Base-by-base conservation (phyloP, 2,329 filamentous ascomycete genomes). In the Arthrobotrys sinensis region DNA sequence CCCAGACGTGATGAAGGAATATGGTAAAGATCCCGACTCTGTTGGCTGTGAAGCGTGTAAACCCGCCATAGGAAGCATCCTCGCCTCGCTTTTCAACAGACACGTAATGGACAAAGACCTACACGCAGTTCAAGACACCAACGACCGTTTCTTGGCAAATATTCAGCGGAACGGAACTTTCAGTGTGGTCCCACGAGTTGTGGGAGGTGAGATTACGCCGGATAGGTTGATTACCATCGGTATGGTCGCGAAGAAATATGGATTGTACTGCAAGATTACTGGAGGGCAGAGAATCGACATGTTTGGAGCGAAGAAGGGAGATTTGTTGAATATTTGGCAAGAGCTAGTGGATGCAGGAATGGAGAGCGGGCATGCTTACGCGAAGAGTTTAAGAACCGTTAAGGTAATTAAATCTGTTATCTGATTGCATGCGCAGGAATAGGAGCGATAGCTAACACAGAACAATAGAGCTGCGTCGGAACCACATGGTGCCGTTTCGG, bases 101-200 rank as follows among this genome's bases (percentile, higher is more conserved):
- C 93, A 96, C 82, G 87, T 97, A 80, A 90, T 97, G 87, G 90
- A 92, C 80, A 87, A 88, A 75, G 87, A 90, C 0, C 86, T 88
- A 2, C 89, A 93, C 82, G 92, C 92, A 21, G 87, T 97, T 0
- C 94, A 97, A 84, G 94, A 97, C 77, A 97, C 94, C 4, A 97
- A 97, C 83, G 94, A 97, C 84, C 88, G 91, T 52, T 97, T 92
- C 84, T 86, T 97, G 62, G 94, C 90, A 64, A 97, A 97, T 83
- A 96, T 97, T 69, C 94, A 97, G 84, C 89, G 94, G 43, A 94
- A 97, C 84, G 94, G 94, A 46, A 97, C 93, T 0, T 97, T 94
- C 84, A 95, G 92, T 0, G 93, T 97, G 10, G 88, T 97, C 0
- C 94, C 94, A 1, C 90, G 94, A 52, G 90, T 97, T 0, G 88